A percentile compares a stretch with the other conserved stretches of the same genome.
phyloP scores from a whole-genome alignment of 2,329 filamentous ascomycete genomes.

The Aspergillus spinulosporus region DNA sequence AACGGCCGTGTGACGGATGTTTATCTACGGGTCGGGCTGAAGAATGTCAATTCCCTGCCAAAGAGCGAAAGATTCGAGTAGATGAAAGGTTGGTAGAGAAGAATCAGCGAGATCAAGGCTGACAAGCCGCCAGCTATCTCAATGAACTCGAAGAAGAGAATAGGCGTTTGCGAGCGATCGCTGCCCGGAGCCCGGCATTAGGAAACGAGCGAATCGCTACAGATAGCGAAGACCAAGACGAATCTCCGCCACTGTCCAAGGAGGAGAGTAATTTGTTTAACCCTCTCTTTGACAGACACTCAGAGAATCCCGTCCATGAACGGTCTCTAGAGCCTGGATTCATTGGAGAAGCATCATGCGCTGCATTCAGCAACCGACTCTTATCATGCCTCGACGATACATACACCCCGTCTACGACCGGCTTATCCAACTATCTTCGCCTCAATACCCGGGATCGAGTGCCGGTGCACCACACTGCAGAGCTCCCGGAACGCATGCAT shows the following conservation, averaged over 20 bases:
- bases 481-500: slow-evolving; percentile 14
- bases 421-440: slow-evolving; percentile 12
- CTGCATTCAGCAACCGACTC: slow-evolving; percentile 14
- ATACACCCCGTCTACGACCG: slow-evolving; percentile 11
- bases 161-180: slow-evolving; percentile 1
- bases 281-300: slow-evolving; percentile 13
- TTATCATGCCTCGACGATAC: slow-evolving; percentile 12
- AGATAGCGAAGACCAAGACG: slow-evolving; percentile 6
- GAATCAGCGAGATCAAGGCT: not conserved
- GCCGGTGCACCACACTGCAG: not conserved
- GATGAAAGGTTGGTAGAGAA: slow-evolving; percentile 2
- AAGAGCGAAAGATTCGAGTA: slow-evolving; percentile 8
- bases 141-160: slow-evolving; percentile 11
- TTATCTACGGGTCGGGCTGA: not conserved
- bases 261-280: slow-evolving; percentile 14
- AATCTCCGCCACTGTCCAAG: slow-evolving; percentile 10
- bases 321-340: slow-evolving; percentile 11
- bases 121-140: slow-evolving; percentile 4
- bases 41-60: slow-evolving; percentile 10
- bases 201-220: not conserved
- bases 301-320: slow-evolving; percentile 7
- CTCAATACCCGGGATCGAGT: not conserved
- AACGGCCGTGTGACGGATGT: slow-evolving; percentile 7
- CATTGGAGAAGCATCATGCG: slow-evolving; percentile 15
- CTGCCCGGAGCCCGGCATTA: not conserved